Conservation (phyloP, 164 flowering plant genomes). For the Nelumbo lutea region DNA sequence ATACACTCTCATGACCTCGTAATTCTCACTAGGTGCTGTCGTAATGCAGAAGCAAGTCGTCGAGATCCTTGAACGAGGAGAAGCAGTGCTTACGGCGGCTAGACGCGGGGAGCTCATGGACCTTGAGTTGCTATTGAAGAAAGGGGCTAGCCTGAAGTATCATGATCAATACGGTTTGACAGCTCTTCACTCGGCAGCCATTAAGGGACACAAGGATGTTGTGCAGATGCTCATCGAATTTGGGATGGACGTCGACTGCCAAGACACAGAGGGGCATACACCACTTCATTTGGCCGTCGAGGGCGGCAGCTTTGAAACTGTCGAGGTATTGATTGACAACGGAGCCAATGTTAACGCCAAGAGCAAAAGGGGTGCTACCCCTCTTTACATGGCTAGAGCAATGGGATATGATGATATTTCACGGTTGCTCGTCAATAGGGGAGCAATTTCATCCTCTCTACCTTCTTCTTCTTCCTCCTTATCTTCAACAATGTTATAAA, state of each 20-base stretch:
- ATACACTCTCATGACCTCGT: too few species aligned
- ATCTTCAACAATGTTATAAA: background rate
- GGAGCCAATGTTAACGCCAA: slow-evolving; percentile 53
- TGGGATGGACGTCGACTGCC: slow-evolving; percentile 41
- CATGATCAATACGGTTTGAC: slow-evolving; percentile 56
- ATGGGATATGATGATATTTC: slow-evolving; percentile 41
- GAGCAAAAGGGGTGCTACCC: slow-evolving; percentile 49
- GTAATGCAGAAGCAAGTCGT: slow-evolving; percentile 35
- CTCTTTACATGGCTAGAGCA: slow-evolving; percentile 43
- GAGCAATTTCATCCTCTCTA: slow-evolving; percentile 28
- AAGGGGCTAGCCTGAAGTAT: slow-evolving; percentile 27
- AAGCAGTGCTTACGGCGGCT: slow-evolving; percentile 44
- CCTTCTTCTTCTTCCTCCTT: slow-evolving; percentile 18
- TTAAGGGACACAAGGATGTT: slow-evolving; percentile 51
- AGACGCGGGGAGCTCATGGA: slow-evolving; percentile 41
- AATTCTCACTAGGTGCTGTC: background rate
- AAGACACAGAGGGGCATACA: slow-evolving; percentile 56
- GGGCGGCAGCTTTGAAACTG: slow-evolving; percentile 47
- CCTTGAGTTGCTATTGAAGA: slow-evolving; percentile 31
- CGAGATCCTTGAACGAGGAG: slow-evolving; percentile 44
- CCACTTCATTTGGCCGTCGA: slow-evolving; percentile 67
- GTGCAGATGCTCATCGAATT: slow-evolving; percentile 32
- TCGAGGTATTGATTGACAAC: slow-evolving; percentile 31
- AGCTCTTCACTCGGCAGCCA: slow-evolving; percentile 57
- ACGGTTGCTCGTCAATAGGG: slow-evolving; percentile 31